phyloP scores from a whole-genome alignment of 2,329 filamentous ascomycete genomes.

The Cryphonectria radicalis region DNA sequence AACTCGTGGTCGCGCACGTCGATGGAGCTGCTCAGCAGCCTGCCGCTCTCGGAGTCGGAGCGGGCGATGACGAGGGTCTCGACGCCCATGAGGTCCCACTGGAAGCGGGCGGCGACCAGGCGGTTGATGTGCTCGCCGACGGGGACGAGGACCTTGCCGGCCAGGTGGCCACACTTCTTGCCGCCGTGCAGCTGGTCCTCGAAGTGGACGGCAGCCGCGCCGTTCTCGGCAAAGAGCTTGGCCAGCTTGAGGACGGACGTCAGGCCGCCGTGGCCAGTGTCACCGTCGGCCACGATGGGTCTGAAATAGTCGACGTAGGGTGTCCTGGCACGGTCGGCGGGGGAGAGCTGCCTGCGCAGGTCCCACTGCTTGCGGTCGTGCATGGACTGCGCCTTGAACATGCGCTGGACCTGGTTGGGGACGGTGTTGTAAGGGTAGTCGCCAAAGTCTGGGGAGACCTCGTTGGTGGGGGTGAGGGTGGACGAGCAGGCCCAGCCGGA shows the following conservation, averaged over 20 bases:
- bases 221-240: conserved; percentile 96
- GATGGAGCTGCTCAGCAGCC: conserved; percentile 85
- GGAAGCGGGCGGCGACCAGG: conserved; percentile 87
- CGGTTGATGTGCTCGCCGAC: conserved; percentile 96
- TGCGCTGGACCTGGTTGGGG: conserved; percentile 93
- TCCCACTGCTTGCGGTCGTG: conserved; percentile 98
- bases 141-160: conserved; percentile 93
- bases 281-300: conserved; percentile 94
- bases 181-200: conserved; percentile 97
- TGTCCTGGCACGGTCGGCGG: conserved; percentile 72
- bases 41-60: conserved; percentile 93
- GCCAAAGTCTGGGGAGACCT: conserved; percentile 96
- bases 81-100: conserved; percentile 97
- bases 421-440: conserved; percentile 99
- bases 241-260: conserved; percentile 94
- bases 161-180: conserved; percentile 97
- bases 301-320: conserved; percentile 92
- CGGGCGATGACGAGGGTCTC: conserved; percentile 95
- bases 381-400: conserved; percentile 95
- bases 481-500: conserved; percentile 98
- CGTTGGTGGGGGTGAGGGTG: conserved; percentile 89
- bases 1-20: conserved; percentile 97
- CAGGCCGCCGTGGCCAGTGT: conserved; percentile 92
- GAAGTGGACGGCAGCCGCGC: conserved; percentile 94
- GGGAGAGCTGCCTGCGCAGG: conserved; percentile 73